Conservation (phyloP, 1,139 yeast genomes). For the Pichia sp. region DNA sequence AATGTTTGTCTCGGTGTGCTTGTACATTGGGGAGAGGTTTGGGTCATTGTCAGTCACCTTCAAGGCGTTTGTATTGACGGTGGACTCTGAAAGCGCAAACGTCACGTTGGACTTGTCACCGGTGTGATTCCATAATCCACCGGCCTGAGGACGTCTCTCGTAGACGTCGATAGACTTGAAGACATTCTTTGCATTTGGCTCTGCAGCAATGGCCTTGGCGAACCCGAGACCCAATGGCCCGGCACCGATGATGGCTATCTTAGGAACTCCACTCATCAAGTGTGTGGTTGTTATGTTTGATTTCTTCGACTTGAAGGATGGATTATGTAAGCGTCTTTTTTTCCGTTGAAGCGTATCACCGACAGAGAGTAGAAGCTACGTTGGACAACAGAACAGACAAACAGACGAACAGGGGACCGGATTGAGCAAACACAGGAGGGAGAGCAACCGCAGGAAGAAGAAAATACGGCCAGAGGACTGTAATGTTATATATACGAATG, state of each 20-base stretch:
- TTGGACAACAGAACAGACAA: neutral
- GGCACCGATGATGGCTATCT: constrained; percentile 47
- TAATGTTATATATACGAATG: neutral
- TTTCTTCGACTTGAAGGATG: neutral
- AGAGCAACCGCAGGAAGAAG: neutral
- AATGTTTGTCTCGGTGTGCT: constrained; percentile 47
- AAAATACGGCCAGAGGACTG: neutral
- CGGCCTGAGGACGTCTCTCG: constrained; percentile 41
- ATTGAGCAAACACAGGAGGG: neutral
- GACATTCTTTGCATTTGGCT: constrained; percentile 34
- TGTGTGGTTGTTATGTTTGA: no score
- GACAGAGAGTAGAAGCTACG: neutral
- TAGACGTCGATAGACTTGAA: constrained; percentile 38
- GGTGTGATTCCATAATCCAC: constrained; percentile 48
- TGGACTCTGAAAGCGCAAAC: constrained; percentile 14
- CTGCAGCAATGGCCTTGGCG: constrained; percentile 45
- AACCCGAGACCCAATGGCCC: constrained; percentile 50
- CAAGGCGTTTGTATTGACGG: constrained; percentile 24
- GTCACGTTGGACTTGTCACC: constrained; percentile 29
- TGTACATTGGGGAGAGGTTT: constrained; percentile 45
- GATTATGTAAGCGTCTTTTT: neutral
- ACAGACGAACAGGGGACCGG: neutral
- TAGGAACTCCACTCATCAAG: constrained; percentile 12
- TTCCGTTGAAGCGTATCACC: neutral
- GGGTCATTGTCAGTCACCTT: constrained; percentile 32